Base-by-base conservation (phyloP, 768 basidiomycete genomes). In the Phanerochaete carnosa region DNA sequence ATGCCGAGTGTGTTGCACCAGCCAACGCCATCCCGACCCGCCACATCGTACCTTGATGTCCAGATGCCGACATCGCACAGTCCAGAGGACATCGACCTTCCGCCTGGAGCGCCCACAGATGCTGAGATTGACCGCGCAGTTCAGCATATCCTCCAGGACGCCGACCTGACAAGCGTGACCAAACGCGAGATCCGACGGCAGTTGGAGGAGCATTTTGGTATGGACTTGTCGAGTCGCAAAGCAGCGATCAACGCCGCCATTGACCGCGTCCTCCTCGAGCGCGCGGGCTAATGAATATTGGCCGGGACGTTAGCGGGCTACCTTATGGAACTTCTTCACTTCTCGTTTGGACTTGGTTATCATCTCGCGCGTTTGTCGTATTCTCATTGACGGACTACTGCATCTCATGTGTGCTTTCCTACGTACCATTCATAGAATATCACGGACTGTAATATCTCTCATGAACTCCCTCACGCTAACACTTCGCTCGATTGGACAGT, bases 131-230 rank as follows among this genome's bases (percentile, higher is more conserved):
- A 93, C 46, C 79, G 77, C 15, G 83, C 86, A 1, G 89, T 95
- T 2, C 83, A 89, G 63, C 81, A 85, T 19, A 80, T 97, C 43
- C 77, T 98, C 56, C 82, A 81, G 19, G 75, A 78, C 15, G 93
- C 94, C 0, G 94, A 98, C 74, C 79, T 99, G 54, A 93, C 94
- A 69, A 85, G 86, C 12, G 81, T 97, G 60, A 98, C 96, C 55
- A 98, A 98, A 78, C 87, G 95, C 66, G 91, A 89, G 66, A 88
- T 99, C 54, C 83, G 96, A 39, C 80, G 86, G 58, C 84, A 86
- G 68, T 78, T 99, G 35, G 95, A 98, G 74, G 85, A 86, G 61
- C 82, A 81, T 62, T 97, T 89, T 70, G 89, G 88, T 33, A 84
- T 87, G 77, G 90, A 91, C 71, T 74, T 98, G 60, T 83, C 84